Evolutionary conservation across 192 early-diverging fungal genomes (phyloP).

Genomic region (Coemansia sp.): DNA sequence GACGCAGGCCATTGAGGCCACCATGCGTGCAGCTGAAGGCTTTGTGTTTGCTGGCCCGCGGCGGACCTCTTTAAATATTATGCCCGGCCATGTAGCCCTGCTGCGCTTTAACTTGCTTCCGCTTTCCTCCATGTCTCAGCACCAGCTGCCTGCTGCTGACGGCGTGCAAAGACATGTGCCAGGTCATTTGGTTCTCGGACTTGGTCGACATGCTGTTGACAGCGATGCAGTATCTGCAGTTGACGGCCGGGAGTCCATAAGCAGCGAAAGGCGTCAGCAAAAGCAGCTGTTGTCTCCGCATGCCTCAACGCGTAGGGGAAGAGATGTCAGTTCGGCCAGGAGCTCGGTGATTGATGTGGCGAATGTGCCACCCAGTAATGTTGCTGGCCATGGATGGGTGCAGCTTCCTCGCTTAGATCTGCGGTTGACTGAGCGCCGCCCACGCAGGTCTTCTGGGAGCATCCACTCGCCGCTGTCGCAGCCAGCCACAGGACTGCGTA

Average conservation of each 20-base stretch:
- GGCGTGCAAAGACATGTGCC: constrained; percentile 3
- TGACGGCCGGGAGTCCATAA: neutral
- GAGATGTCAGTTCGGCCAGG: constrained; percentile 1
- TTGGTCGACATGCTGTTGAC: neutral
- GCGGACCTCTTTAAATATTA: constrained; percentile 13
- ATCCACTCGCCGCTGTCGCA: constrained; percentile 3
- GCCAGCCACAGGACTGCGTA: constrained; percentile 4
- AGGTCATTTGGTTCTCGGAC: constrained; percentile 4
- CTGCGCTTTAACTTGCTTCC: constrained; percentile 38
- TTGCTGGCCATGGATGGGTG: constrained; percentile 31
- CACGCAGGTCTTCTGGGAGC: neutral
- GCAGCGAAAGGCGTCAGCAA: neutral
- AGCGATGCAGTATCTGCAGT: constrained; percentile 4
- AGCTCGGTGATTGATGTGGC: neutral
- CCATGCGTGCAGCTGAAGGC: constrained; percentile 38
- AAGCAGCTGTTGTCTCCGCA: neutral
- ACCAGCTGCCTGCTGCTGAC: neutral
- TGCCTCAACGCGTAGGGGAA: neutral
- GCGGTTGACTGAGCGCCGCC: constrained; percentile 10
- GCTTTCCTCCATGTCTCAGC: constrained; percentile 1
- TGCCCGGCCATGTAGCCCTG: constrained; percentile 24
- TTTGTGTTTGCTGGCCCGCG: constrained; percentile 51
- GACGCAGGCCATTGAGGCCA: constrained; percentile 19
- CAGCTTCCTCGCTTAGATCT: constrained; percentile 38
- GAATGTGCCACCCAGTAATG: constrained; percentile 15